Base-by-base conservation (phyloP, 2,329 filamentous ascomycete species). In the Nemania serpens region DNA sequence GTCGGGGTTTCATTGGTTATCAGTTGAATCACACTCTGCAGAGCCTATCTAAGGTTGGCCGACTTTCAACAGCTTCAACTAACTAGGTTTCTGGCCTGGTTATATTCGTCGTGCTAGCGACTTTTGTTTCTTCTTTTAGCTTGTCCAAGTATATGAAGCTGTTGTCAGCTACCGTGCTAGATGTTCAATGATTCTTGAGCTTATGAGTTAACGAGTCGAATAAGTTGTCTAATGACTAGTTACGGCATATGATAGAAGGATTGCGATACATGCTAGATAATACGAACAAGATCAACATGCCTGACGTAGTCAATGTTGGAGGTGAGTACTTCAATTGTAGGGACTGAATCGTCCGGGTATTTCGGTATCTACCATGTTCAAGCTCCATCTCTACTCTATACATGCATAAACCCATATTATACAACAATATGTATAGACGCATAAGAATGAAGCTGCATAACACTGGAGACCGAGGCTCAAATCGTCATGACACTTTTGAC, bases 1-100 rank as follows among this genome's bases (percentile, higher is more conserved):
- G 48, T 47, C 17, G 20, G 2, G 7, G 42, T 55, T 33, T 61
- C 47, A 64, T 55, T 64, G 59, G 62, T 17, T 37, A 11, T 41
- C 41, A 20, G 45, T 4, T 7, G 5, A 13, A 58, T 54, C 33
- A 34, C 18, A 33, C 7, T 50, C 18, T 33, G 34, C 36, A 12
- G 5, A 22, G 45, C 13, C 20, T 15, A 45, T n/a, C 5, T 41
- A 15, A 6, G 39, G 47, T 13, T 17, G 12, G 34, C 10, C 18
- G 11, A 13, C 34, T 18, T 10, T 15, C 17, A 29, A 39, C 15
- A 55, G 29, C n/a, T 25, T 17, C 7, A 29, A 43, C 2, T 10
- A 29, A 43, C 2, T 10, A 48, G 22, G 17, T 42, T 42, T n/a
- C n/a, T 52, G 17, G 33, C 20, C 12, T 46, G 15, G 17, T 29